phyloP scores from a whole-genome alignment of 495 filamentous ascomycete species.

The Echria macrotheca region DNA sequence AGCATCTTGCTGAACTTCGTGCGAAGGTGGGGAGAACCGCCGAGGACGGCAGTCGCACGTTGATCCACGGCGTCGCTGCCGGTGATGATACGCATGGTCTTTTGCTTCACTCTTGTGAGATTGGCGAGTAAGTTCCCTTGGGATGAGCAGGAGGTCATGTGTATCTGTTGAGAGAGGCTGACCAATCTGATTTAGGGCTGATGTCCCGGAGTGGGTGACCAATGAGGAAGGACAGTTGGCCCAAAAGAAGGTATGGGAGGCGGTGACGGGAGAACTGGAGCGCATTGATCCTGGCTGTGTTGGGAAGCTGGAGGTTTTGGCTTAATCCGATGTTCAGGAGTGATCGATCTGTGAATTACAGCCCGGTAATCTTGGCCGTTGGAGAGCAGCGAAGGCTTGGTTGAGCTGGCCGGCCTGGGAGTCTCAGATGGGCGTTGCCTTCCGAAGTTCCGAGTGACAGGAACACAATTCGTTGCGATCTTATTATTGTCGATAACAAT shows the following conservation, averaged over 20 bases:
- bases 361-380: no score
- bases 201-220: conserved; percentile 15
- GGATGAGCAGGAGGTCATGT: neutral
- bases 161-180: neutral
- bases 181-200: neutral
- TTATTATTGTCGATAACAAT: no score
- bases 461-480: no score
- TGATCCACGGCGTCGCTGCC: conserved; percentile 31
- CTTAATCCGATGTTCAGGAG: no score
- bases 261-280: conserved; percentile 10
- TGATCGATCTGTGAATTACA: no score
- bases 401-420: no score
- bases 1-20: neutral
- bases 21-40: conserved; percentile 25
- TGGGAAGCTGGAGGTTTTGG: no score
- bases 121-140: conserved; percentile 5
- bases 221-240: neutral
- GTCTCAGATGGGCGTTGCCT: no score
- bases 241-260: conserved; percentile 13
- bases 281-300: neutral
- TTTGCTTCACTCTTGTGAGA: conserved; percentile 15
- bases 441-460: no score
- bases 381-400: no score
- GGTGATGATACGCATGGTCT: conserved; percentile 27
- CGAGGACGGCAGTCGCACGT: conserved; percentile 36